Conservation (phyloP, 306 rosid genomes). For the Vachellia collinsii region DNA sequence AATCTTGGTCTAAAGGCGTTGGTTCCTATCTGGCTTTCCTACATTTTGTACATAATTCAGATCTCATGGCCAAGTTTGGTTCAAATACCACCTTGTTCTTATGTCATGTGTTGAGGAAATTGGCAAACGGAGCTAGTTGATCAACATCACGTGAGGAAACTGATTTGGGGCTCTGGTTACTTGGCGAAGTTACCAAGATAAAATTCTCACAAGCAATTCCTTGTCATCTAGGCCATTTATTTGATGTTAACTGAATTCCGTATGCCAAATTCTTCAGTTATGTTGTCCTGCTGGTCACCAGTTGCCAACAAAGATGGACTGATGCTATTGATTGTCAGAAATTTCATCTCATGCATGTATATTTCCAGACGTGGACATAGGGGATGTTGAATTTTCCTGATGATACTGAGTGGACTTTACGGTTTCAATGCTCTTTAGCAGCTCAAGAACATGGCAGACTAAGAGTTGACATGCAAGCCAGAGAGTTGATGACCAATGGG, state of each 20-base stretch:
- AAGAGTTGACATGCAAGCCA: neutral
- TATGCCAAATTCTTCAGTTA: conserved; percentile 2
- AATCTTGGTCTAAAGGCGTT: conserved; percentile 24
- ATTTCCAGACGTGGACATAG: neutral
- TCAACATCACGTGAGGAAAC: conserved; percentile 14
- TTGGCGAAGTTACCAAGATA: conserved; percentile 15
- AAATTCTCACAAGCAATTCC: conserved; percentile 1
- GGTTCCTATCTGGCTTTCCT: conserved; percentile 18
- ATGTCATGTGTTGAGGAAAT: conserved; percentile 1
- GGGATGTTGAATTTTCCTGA: neutral
- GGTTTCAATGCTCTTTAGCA: neutral
- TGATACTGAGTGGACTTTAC: neutral
- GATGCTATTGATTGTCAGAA: neutral
- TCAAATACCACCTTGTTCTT: conserved; percentile 12
- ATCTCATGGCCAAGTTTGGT: conserved; percentile 18
- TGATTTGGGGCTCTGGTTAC: conserved; percentile 28
- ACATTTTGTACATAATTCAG: conserved; percentile 38
- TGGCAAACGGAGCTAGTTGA: conserved; percentile 23
- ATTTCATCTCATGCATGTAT: neutral
- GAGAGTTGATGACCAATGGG: neutral
- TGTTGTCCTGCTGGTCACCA: conserved; percentile 1
- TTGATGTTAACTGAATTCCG: neutral
- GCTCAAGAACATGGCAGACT: neutral
- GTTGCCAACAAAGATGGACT: neutral
- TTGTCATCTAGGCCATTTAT: neutral